Evolutionary conservation across 176 grass and related monocot species (phyloP).

Genomic region (Guadua angustifolia): DNA sequence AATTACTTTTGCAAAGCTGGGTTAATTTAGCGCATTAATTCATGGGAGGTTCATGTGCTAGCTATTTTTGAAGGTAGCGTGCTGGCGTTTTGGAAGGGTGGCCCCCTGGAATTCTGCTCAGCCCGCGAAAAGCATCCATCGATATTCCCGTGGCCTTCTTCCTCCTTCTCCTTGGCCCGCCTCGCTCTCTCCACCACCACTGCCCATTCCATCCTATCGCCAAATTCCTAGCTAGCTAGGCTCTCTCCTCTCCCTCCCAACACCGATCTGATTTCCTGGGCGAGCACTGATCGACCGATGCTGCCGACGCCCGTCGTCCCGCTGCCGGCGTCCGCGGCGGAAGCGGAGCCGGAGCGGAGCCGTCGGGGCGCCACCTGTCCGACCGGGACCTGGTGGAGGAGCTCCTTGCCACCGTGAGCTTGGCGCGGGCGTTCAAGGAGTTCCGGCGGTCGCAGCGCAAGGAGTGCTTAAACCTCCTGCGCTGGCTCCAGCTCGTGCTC

Average conservation of each 20-base stretch:
- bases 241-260: no score
- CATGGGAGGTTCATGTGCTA: no score
- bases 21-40: no score
- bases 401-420: slow-evolving; percentile 37
- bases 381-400: slow-evolving; percentile 54
- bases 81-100: no score
- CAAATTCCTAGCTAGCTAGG: no score
- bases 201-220: no score
- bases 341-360: slow-evolving; percentile 15
- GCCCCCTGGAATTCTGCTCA: slow-evolving; percentile 20
- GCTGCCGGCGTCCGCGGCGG: background rate
- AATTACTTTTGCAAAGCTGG: no score
- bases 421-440: slow-evolving; percentile 54
- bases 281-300: slow-evolving; percentile 14
- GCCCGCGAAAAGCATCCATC: background rate
- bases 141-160: background rate
- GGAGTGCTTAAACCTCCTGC: slow-evolving; percentile 62
- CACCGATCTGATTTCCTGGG: no score
- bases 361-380: slow-evolving; percentile 35
- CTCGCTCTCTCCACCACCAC: background rate
- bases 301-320: background rate
- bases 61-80: no score
- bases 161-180: background rate
- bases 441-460: slow-evolving; percentile 65
- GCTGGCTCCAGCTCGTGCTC: slow-evolving; percentile 64